phyloP scores from a whole-genome alignment of 2,329 filamentous ascomycete species.

The Teratosphaeria pseudoeucalypti region DNA sequence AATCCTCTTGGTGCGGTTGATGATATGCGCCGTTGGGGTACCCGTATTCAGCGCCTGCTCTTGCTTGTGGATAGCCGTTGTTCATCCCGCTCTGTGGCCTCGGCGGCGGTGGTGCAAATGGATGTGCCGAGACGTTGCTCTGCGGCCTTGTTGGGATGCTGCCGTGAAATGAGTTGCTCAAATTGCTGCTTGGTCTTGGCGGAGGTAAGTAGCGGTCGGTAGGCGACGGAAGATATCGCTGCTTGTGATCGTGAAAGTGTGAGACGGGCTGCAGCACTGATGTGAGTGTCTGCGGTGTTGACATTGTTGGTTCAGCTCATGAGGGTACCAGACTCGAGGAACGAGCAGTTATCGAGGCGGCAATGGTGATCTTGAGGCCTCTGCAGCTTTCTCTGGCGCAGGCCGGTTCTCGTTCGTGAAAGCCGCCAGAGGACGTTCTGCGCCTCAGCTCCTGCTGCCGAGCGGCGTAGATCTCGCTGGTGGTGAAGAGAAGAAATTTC shows the following conservation, averaged over 20 bases:
- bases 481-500: not conserved
- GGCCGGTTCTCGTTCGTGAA: not conserved
- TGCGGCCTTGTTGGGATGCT: constrained; percentile 23
- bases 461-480: not conserved
- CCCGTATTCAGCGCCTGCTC: constrained; percentile 15
- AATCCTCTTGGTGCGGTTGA: constrained; percentile 14
- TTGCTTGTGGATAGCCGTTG: constrained; percentile 19
- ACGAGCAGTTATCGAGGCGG: not conserved
- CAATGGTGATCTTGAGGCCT: not conserved
- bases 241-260: constrained; percentile 19
- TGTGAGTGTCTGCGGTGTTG: constrained; percentile 22
- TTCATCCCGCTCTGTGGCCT: constrained; percentile 21
- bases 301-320: constrained; percentile 13
- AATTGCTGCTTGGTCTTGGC: constrained; percentile 23
- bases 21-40: constrained; percentile 14
- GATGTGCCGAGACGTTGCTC: constrained; percentile 21
- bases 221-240: constrained; percentile 20
- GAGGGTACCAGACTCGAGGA: not conserved
- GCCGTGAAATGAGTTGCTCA: constrained; percentile 18
- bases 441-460: not conserved
- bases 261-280: constrained; percentile 22
- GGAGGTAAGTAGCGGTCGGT: constrained; percentile 24
- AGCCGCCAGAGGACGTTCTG: not conserved
- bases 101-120: constrained; percentile 15
- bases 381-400: not conserved